phyloP scores from a whole-genome alignment of 2,329 filamentous ascomycete species.

The Drechmeria coniospora region DNA sequence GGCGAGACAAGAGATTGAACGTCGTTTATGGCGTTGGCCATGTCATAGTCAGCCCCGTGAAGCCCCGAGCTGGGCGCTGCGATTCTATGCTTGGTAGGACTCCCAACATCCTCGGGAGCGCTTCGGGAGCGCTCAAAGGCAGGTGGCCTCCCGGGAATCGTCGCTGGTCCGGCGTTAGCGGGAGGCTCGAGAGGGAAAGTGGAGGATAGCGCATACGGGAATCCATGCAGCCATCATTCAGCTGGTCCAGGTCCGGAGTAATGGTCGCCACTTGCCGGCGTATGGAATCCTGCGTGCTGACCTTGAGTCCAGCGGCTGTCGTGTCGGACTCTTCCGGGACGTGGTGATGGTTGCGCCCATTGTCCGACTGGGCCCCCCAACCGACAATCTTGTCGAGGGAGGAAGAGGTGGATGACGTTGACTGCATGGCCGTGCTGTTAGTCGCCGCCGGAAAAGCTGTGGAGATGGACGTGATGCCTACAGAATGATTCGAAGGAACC shows the following conservation, averaged over 20 bases:
- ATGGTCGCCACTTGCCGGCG: no score
- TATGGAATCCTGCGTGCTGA: no score
- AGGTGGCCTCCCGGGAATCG: slow-evolving; percentile 49
- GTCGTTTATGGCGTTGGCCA: slow-evolving; percentile 9
- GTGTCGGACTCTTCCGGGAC: no score
- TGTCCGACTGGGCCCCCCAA: slow-evolving; percentile 41
- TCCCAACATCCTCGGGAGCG: slow-evolving; percentile 26
- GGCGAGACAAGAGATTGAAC: slow-evolving; percentile 7
- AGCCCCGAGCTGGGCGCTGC: no score
- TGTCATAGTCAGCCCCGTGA: slow-evolving; percentile 8
- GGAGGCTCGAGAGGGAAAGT: slow-evolving; percentile 1
- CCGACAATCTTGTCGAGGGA: slow-evolving; percentile 32
- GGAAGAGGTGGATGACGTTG: slow-evolving; percentile 1
- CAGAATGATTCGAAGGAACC: slow-evolving; percentile 27
- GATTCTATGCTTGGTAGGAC: no score
- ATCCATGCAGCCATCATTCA: slow-evolving; percentile 55
- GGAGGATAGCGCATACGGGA: slow-evolving; percentile 35
- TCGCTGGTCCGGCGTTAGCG: slow-evolving; percentile 27
- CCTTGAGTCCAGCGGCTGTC: no score
- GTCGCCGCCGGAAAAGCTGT: background rate
- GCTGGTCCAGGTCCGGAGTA: slow-evolving; percentile 47
- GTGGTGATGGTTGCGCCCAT: slow-evolving; percentile 41
- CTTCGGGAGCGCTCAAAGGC: slow-evolving; percentile 50
- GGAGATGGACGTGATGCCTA: slow-evolving; percentile 12
- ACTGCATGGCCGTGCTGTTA: slow-evolving; percentile 3